Evolutionary conservation across 164 flowering plant species (phyloP).

Genomic region (Magnolia changhungtana): DNA sequence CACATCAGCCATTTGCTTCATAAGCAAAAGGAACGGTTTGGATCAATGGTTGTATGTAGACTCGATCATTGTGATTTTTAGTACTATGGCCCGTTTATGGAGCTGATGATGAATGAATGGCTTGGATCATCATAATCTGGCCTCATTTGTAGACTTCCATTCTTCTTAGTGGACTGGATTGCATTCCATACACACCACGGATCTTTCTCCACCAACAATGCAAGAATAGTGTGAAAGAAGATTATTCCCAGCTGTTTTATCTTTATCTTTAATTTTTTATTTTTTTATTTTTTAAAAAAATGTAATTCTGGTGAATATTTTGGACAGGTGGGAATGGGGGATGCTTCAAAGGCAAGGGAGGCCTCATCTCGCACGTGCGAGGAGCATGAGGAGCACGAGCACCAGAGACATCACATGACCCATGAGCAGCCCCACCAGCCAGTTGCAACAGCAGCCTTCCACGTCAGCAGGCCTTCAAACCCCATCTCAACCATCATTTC

Average conservation of each 20-base stretch:
- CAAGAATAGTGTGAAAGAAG: background rate
- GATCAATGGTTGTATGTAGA: too few relatives aligned
- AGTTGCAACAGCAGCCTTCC: slow-evolving; percentile 56
- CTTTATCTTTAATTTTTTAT: background rate
- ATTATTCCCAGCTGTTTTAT: background rate
- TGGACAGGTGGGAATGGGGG: slow-evolving; percentile 55
- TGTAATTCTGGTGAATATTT: background rate
- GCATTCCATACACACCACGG: too few relatives aligned
- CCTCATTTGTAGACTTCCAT: too few relatives aligned
- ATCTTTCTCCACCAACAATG: too few relatives aligned
- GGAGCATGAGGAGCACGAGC: slow-evolving; percentile 38
- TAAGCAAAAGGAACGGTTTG: too few relatives aligned
- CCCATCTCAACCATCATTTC: slow-evolving; percentile 70
- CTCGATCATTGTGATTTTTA: too few relatives aligned
- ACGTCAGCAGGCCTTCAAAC: slow-evolving; percentile 69
- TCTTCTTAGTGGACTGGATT: too few relatives aligned
- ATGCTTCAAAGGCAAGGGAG: slow-evolving; percentile 48
- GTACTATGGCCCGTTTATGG: too few relatives aligned
- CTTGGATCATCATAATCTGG: too few relatives aligned
- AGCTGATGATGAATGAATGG: too few relatives aligned
- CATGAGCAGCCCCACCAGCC: slow-evolving; percentile 28
- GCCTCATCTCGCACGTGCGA: slow-evolving; percentile 33
- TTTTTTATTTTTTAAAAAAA: too few relatives aligned
- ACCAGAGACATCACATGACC: slow-evolving; percentile 22
- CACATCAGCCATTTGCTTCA: too few relatives aligned